Percentiles rank a stretch among this genome's conserved stretches.
Evolutionary conservation across 257 asterid species (phyloP).

Genomic region (Verbena officinalis): DNA sequence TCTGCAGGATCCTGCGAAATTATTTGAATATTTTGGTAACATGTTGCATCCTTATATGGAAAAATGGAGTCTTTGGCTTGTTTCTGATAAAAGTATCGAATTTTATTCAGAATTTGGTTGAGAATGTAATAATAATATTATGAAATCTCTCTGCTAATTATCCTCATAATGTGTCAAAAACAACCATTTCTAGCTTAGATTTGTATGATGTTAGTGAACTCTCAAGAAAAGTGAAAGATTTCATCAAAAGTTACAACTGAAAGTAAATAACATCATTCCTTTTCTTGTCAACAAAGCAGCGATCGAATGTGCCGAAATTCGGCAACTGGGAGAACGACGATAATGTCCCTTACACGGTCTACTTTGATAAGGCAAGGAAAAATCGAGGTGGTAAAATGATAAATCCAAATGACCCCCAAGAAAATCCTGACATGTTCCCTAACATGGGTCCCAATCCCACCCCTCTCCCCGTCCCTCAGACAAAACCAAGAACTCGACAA

Average conservation of each 20-base stretch:
- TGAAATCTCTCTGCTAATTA: too few relatives aligned
- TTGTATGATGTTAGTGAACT: too few relatives aligned
- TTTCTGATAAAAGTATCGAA: too few relatives aligned
- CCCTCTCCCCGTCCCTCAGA: conserved; percentile 28
- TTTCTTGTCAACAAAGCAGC: conserved; percentile 32
- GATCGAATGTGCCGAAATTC: conserved; percentile 52
- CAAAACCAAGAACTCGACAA: conserved; percentile 29
- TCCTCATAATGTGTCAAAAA: too few relatives aligned
- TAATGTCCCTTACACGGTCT: conserved; percentile 70
- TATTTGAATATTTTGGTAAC: too few relatives aligned
- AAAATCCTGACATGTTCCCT: conserved; percentile 61
- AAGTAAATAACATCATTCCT: background rate
- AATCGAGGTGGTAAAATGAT: conserved; percentile 62
- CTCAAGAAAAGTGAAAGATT: too few relatives aligned
- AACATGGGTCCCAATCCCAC: conserved; percentile 27
- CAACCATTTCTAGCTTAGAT: too few relatives aligned
- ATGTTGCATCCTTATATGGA: background rate
- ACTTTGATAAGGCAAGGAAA: conserved; percentile 77
- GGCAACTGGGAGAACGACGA: conserved; percentile 66
- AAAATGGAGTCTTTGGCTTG: too few relatives aligned
- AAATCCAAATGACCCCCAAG: conserved; percentile 80
- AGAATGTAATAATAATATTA: too few relatives aligned
- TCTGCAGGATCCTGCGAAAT: background rate
- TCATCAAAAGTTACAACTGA: background rate
- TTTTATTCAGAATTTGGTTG: too few relatives aligned